These are phyloP conservation scores for Penicillium atrosanguineum DNA, from an alignment of 495 filamentous ascomycete species.

Conservation along the genomic window DNA sequence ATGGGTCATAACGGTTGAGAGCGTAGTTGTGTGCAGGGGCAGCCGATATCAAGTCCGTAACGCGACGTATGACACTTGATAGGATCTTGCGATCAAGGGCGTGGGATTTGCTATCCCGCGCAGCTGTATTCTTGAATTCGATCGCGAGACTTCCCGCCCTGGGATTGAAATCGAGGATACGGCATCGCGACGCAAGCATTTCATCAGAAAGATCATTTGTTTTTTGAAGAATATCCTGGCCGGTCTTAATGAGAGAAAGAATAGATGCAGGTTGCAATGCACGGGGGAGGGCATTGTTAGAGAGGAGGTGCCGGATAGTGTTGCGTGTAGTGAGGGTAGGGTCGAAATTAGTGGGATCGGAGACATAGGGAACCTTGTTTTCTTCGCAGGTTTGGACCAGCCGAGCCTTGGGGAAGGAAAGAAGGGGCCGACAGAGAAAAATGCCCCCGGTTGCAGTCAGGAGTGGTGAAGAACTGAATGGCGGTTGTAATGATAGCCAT, in stretches of 20 bases:
- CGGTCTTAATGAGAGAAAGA: constrained; percentile 48
- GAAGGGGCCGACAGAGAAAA: constrained; percentile 68
- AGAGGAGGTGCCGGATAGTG: not conserved
- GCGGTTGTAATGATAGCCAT: not conserved
- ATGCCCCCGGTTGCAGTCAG: constrained; percentile 65
- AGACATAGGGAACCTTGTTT: constrained; percentile 67
- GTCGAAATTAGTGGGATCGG: constrained; percentile 84
- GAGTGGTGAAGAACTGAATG: not conserved
- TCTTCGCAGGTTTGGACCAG: constrained; percentile 70
- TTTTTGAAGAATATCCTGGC: constrained; percentile 23
- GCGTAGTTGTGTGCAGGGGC: constrained; percentile 36
- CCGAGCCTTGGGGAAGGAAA: constrained; percentile 67
- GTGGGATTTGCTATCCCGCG: not conserved
- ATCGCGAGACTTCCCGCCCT: constrained; percentile 39
- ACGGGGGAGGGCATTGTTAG: constrained; percentile 20
- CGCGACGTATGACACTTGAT: constrained; percentile 36
- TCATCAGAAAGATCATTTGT: constrained; percentile 34
- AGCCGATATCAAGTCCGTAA: constrained; percentile 47
- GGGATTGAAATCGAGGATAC: constrained; percentile 37
- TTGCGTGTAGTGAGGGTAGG: constrained; percentile 57
- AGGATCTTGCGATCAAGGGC: constrained; percentile 17
- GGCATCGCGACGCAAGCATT: constrained; percentile 31
- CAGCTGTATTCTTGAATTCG: constrained; percentile 27
- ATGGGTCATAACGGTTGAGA: constrained; percentile 32
- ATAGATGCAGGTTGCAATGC: constrained; percentile 81